Evolutionary conservation across 352 stramenopile species (phyloP).

Genomic region (Pythium folliculosum): DNA sequence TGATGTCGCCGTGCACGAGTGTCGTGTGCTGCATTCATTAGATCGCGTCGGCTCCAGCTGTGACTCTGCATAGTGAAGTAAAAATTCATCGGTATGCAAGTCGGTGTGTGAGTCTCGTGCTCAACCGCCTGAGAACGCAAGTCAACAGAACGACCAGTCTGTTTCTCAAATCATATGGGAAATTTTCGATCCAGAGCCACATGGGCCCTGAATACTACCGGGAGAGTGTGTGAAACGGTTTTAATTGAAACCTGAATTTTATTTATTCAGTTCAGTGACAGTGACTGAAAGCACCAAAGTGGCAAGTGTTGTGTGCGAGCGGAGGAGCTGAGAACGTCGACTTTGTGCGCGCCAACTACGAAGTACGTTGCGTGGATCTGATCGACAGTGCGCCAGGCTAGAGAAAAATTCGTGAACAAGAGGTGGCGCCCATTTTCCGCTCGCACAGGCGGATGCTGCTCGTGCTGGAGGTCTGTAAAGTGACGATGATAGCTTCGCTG

Average conservation of each 20-base stretch:
- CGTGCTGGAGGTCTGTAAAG: background rate
- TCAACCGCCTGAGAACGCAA: background rate
- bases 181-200: background rate
- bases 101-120: background rate
- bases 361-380: background rate
- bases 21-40: too few species aligned
- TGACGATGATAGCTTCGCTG: background rate
- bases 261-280: background rate
- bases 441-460: background rate
- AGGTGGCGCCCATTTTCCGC: background rate
- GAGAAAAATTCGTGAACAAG: background rate
- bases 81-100: background rate
- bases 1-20: too few species aligned
- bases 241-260: background rate
- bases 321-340: background rate
- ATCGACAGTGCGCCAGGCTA: background rate
- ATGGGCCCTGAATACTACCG: background rate
- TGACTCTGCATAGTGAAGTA: background rate
- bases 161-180: background rate
- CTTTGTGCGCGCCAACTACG: background rate
- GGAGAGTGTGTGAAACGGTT: background rate
- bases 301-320: background rate
- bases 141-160: background rate
- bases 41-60: too few species aligned
- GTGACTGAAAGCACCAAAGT: background rate